A percentile compares a stretch with the other conserved stretches of the same genome.
Conservation (phyloP, 139 green algal genomes). For the Tetradesmus lagerheimii region DNA sequence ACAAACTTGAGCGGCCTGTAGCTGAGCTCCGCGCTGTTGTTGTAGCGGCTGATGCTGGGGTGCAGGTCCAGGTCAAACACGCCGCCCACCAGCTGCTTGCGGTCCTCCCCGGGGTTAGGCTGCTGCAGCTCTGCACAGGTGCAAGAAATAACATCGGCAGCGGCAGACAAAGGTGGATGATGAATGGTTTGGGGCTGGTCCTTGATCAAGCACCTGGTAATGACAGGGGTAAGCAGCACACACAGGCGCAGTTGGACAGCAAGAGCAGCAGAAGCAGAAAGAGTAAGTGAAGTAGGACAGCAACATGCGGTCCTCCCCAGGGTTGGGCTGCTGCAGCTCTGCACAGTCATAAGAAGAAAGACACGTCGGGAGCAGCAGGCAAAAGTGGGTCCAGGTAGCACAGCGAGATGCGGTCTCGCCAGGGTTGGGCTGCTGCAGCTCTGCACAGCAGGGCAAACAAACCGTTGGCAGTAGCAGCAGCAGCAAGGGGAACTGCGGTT, state of each 20-base stretch:
- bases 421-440: background rate
- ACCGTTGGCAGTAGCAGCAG: background rate
- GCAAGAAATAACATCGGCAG: background rate
- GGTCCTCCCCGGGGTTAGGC: background rate
- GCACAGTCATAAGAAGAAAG: background rate
- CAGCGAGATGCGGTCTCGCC: background rate
- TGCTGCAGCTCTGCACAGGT: background rate
- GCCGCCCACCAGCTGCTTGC: conserved; percentile 1
- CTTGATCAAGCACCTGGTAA: no score
- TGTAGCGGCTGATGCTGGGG: background rate
- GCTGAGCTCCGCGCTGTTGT: background rate
- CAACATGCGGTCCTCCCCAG: background rate
- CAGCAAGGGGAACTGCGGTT: no score
- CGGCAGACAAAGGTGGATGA: background rate
- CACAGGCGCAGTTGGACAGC: no score
- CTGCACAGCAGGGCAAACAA: no score
- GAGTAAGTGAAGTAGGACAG: no score
- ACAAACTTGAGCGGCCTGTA: conserved; percentile 25
- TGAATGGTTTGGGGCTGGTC: background rate
- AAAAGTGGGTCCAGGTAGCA: background rate
- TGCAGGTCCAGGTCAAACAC: conserved; percentile 34
- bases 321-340: background rate
- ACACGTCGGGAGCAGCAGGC: background rate
- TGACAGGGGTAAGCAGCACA: no score
- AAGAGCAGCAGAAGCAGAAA: no score